These are phyloP conservation scores for Gaeumannomyces sp. DNA, from an alignment of 2,329 filamentous ascomycete genomes.

Conservation along the genomic window DNA sequence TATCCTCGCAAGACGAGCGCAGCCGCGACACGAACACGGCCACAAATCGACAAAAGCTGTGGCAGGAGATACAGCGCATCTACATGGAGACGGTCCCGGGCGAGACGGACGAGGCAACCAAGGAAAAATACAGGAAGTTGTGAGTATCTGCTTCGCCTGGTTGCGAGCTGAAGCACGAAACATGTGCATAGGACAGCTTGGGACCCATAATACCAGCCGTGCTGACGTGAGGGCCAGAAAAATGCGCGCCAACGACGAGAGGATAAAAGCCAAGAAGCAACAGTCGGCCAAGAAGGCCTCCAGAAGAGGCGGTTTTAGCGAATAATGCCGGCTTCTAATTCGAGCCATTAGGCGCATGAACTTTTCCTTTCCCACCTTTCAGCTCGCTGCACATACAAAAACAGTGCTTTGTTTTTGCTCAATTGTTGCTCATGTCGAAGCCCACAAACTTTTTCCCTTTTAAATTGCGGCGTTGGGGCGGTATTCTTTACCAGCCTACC, in stretches of 20 bases:
- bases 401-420: background rate
- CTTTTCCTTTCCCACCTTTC: background rate
- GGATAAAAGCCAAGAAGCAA: conserved; percentile 43
- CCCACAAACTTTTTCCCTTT: background rate
- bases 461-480: background rate
- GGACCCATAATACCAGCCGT: background rate
- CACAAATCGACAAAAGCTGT: conserved; percentile 43
- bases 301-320: conserved; percentile 26
- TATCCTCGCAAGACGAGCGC: conserved; percentile 49
- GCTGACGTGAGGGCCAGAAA: conserved; percentile 30
- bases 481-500: background rate
- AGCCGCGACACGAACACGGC: conserved; percentile 45
- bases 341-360: background rate
- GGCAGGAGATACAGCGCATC: conserved; percentile 41
- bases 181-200: background rate
- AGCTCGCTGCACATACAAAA: background rate
- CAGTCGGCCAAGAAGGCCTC: conserved; percentile 44
- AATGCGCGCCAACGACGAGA: conserved; percentile 37
- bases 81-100: conserved; percentile 41
- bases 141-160: conserved; percentile 24
- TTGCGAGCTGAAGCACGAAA: conserved; percentile 13
- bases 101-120: conserved; percentile 39
- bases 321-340: conserved; percentile 5
- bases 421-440: background rate
- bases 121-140: conserved; percentile 42